A percentile compares a stretch with the other conserved stretches of the same genome.
Evolutionary conservation across 129 eudicot species (phyloP).

Genomic region (Arctium minus): DNA sequence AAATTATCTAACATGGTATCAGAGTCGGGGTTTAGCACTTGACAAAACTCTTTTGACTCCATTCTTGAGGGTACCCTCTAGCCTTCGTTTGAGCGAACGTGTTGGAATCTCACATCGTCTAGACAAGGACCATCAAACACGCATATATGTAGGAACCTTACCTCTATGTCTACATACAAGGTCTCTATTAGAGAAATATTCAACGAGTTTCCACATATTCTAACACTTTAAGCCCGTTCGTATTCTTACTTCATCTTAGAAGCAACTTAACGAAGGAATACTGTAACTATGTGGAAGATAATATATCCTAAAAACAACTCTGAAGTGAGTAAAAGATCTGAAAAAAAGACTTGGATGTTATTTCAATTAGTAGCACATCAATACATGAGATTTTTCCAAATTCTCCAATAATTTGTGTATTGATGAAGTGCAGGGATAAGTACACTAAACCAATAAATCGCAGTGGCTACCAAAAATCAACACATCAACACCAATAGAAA

Average conservation of each 20-base stretch:
- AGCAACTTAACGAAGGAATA: background rate
- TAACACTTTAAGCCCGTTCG: background rate
- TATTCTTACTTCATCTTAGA: background rate
- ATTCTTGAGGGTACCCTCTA: too few species aligned
- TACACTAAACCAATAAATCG: background rate
- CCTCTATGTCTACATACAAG: too few species aligned
- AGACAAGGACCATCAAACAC: too few species aligned
- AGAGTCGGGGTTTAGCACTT: too few species aligned
- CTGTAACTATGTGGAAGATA: background rate
- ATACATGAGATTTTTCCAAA: background rate
- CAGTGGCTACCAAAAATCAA: constrained; percentile 17
- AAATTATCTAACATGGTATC: too few species aligned
- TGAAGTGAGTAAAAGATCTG: background rate
- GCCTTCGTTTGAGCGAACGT: too few species aligned
- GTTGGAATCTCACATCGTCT: too few species aligned
- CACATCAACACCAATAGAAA: constrained; percentile 26
- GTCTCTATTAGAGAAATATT: too few species aligned
- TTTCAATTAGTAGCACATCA: background rate
- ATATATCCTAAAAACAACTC: background rate
- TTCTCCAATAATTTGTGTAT: background rate
- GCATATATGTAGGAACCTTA: too few species aligned
- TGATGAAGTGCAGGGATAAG: constrained; percentile 1
- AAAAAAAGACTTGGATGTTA: background rate
- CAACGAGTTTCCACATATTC: too few species aligned
- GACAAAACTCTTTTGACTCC: too few species aligned